Percentiles rank a stretch among this genome's conserved stretches.
These are phyloP conservation scores for Soucietia sequanensis DNA, from an alignment of 805 yeast species.

Conservation along the genomic window DNA sequence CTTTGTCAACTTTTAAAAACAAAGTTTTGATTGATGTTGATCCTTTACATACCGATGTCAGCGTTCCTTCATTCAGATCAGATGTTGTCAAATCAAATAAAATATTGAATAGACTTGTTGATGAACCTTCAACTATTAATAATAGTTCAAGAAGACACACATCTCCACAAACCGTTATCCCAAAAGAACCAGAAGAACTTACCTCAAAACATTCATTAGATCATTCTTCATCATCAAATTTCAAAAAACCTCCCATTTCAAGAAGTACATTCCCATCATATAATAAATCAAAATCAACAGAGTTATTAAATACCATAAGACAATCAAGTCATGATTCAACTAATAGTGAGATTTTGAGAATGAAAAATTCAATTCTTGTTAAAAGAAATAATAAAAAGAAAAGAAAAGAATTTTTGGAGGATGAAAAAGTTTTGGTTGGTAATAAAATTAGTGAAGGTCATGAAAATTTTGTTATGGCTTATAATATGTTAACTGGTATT, in stretches of 20 bases:
- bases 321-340: constrained; percentile 21
- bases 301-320: neutral
- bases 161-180: constrained; percentile 7
- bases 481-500: constrained; percentile 96
- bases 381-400: constrained; percentile 45
- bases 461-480: constrained; percentile 88
- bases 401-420: constrained; percentile 42
- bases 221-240: constrained; percentile 1
- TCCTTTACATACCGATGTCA: neutral
- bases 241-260: constrained; percentile 7
- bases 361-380: constrained; percentile 47
- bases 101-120: constrained; percentile 1
- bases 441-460: constrained; percentile 90
- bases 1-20: neutral
- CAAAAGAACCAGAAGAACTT: constrained; percentile 1
- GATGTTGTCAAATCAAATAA: neutral
- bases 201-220: constrained; percentile 3
- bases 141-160: constrained; percentile 12
- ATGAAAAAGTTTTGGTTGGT: constrained; percentile 65
- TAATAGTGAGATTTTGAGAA: constrained; percentile 46
- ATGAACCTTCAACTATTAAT: neutral
- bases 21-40: neutral
- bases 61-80: neutral
- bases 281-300: constrained; percentile 3
- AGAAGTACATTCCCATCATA: constrained; percentile 18